Evolutionary conservation across 2,329 filamentous ascomycete species (phyloP).

Genomic region (Tolypocladium amazonense): DNA sequence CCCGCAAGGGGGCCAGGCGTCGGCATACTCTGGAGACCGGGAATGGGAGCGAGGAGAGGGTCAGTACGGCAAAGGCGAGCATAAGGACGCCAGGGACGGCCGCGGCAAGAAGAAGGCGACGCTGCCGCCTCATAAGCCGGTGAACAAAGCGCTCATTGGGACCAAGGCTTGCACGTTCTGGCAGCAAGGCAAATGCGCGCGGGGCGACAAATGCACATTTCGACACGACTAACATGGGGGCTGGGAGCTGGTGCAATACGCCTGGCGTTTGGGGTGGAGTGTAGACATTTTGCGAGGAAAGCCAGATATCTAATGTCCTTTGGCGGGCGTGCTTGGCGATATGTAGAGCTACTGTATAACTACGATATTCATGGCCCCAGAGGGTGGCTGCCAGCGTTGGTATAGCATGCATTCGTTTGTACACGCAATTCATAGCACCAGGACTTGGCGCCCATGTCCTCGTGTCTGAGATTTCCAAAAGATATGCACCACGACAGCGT

Average conservation of each 20-base stretch:
- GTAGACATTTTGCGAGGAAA: neutral
- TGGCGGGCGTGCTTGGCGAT: neutral
- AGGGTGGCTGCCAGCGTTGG: neutral
- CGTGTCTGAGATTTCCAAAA: neutral
- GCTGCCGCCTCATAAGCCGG: slow-evolving; percentile 29
- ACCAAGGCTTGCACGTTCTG: slow-evolving; percentile 63
- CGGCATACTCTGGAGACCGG: slow-evolving; percentile 16
- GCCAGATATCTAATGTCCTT: neutral
- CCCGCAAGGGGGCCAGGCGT: slow-evolving; percentile 19
- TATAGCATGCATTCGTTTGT: neutral
- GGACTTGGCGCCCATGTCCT: neutral
- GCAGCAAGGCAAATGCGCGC: slow-evolving; percentile 59
- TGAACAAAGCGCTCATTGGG: slow-evolving; percentile 48
- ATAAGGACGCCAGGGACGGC: slow-evolving; percentile 24
- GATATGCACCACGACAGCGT: neutral
- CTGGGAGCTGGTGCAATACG: neutral
- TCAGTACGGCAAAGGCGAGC: slow-evolving; percentile 18
- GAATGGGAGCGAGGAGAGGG: slow-evolving; percentile 25
- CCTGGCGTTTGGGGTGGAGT: neutral
- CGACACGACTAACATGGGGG: slow-evolving; percentile 43
- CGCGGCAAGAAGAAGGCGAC: slow-evolving; percentile 30
- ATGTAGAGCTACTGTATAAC: neutral
- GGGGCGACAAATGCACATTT: slow-evolving; percentile 66
- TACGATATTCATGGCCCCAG: neutral
- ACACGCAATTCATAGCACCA: no score